Base-by-base conservation (phyloP, 2,329 filamentous ascomycete species). In the Incumbomyces lentus region DNA sequence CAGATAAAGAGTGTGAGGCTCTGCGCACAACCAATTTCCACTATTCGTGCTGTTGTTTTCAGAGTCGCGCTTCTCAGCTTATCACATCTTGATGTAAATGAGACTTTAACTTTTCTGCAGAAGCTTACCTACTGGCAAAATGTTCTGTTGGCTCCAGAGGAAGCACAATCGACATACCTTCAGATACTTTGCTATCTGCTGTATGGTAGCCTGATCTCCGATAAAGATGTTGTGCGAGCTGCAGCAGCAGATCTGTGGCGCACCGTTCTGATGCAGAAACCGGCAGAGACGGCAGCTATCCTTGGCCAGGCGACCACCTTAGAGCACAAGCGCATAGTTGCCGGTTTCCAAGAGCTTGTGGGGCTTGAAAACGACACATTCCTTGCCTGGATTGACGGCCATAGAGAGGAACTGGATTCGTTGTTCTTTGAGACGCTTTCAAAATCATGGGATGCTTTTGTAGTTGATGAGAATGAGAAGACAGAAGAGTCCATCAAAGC, bases 121-220 rank as follows among this genome's bases (percentile, higher is more conserved):
- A 90, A 88, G 60, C 78, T 98, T 57, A 79, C 86, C 0, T 96
- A 95, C 63, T 98, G 92, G 92, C 92, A 96, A 62, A 88, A 86
- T 16, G 85, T 95, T 14, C 79, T 98, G 13, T 70, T 98, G 13
- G 82, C 81, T 2, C 79, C 82, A 3, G 79, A 92, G 13, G 83
- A 85, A 2, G 73, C 77, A 6, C 87, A 95, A 37, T 79, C 85
- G n/a, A 81, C 86, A 8, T 85, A 86, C 59, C 76, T 95, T 58
- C 84, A 83, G 52, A 73, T 95, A 30, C 78, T 96, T 35, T 95
- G 88, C 72, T 96, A 95, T 59, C 79, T 95, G 50, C 78, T 98
- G 2, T 98, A 96, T 62, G 81, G 82, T 6, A 94, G 93, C 62
- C 72, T 96, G 31, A 79, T 92, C 6, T 87, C 87, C 45, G 68